A percentile compares a stretch with the other conserved stretches of the same genome.
Evolutionary conservation across 2,329 filamentous ascomycete genomes (phyloP).

Genomic region (Cylindrodendrum hubeiense): DNA sequence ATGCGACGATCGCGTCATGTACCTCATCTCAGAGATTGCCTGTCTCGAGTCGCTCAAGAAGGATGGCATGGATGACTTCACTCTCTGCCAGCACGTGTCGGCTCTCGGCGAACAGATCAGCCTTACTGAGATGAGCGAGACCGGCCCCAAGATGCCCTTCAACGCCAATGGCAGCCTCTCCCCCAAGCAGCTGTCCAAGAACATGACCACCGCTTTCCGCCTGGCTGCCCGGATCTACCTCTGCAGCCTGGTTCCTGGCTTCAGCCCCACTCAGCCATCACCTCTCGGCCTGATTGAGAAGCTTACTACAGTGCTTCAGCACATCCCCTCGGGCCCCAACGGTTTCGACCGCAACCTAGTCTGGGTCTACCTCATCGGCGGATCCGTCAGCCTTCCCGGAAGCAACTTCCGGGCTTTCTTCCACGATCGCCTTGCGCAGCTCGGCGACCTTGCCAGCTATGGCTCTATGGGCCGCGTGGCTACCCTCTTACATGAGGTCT

Average conservation of each 20-base stretch:
- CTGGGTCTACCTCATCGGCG: slow-evolving; percentile 93
- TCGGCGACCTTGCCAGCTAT: slow-evolving; percentile 82
- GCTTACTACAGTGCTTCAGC: slow-evolving; percentile 80
- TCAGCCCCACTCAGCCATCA: slow-evolving; percentile 79
- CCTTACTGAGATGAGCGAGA: slow-evolving; percentile 77
- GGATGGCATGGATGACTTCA: slow-evolving; percentile 85
- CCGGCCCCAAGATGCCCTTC: slow-evolving; percentile 70
- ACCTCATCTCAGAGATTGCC: slow-evolving; percentile 96
- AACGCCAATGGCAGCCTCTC: slow-evolving; percentile 80
- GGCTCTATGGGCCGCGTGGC: slow-evolving; percentile 90
- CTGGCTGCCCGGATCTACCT: slow-evolving; percentile 94
- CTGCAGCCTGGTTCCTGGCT: slow-evolving; percentile 93
- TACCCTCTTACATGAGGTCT: slow-evolving; percentile 84
- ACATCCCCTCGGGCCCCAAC: slow-evolving; percentile 82
- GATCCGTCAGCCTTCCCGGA: slow-evolving; percentile 78
- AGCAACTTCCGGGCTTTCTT: slow-evolving; percentile 85
- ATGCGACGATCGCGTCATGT: slow-evolving; percentile 97
- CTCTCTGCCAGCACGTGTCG: slow-evolving; percentile 89
- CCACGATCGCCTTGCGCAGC: slow-evolving; percentile 76
- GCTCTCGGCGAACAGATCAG: slow-evolving; percentile 90
- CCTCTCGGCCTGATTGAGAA: slow-evolving; percentile 83
- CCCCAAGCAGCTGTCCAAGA: slow-evolving; percentile 85
- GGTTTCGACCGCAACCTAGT: slow-evolving; percentile 92
- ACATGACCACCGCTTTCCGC: slow-evolving; percentile 92
- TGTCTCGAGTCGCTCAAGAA: slow-evolving; percentile 92